A percentile compares a stretch with the other conserved stretches of the same genome.
phyloP scores from a whole-genome alignment of 306 rosid genomes.

The Rosa chinensis region DNA sequence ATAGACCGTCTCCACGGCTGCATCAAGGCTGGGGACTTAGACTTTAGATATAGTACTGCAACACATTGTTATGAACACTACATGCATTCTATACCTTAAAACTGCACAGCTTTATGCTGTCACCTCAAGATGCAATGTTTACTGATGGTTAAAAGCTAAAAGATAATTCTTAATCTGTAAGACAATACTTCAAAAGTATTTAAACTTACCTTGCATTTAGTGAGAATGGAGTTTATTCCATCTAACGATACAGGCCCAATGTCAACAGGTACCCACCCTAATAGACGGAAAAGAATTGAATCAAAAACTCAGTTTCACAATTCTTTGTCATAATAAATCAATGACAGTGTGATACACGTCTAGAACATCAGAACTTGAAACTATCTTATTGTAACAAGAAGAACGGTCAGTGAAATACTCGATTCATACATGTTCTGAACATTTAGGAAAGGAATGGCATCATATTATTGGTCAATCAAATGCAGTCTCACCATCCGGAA shows the following conservation, averaged over 20 bases:
- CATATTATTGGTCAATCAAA: neutral
- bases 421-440: slow-evolving; percentile 1
- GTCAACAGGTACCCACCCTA: slow-evolving; percentile 85
- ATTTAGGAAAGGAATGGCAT: slow-evolving; percentile 13
- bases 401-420: neutral
- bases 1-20: neutral
- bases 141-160: neutral
- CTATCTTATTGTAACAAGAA: neutral
- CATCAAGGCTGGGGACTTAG: neutral
- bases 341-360: neutral
- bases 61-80: neutral
- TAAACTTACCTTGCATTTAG: slow-evolving; percentile 59
- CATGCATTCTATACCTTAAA: neutral
- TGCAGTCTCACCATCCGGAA: slow-evolving; percentile 63
- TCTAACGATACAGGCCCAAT: slow-evolving; percentile 73
- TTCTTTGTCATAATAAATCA: neutral
- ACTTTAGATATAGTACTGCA: neutral
- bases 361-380: neutral
- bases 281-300: slow-evolving; percentile 21
- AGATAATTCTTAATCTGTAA: neutral
- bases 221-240: slow-evolving; percentile 58
- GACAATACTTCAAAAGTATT: neutral
- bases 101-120: neutral
- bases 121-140: neutral
- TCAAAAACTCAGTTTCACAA: slow-evolving; percentile 10